Evolutionary conservation across 2,329 filamentous ascomycete genomes (phyloP), one percentile per base, ranked within the genome.

Genomic region (Ophiostoma populinum): DNA sequence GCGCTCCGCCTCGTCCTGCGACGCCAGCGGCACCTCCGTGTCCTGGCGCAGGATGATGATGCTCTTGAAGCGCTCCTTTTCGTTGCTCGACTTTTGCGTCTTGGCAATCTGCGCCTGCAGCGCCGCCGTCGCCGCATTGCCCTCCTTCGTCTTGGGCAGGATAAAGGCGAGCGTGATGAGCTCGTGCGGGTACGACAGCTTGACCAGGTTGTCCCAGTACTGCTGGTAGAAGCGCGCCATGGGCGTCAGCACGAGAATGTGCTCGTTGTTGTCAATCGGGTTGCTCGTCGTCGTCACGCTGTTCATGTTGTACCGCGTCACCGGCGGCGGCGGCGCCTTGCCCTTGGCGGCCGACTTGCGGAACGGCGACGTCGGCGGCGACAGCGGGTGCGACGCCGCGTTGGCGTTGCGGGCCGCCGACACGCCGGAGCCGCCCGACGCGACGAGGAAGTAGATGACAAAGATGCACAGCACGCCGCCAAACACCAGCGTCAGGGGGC

Each of bases 161-260:
- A 98, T 95, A 60, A 95, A 98, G 25, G 83, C 90, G 19, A 98
- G 65, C 1, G 83, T 92, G 51, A 98, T 92, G 43, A 95, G 71
- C 40, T 93, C 80, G 58, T 94, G 90, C 3, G 90, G 90, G 54
- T 95, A 98, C 49, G 59, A 68, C 37, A 98, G 67, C 51, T 72
- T 72, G 45, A 86, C 55, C 19, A 98, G 65, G 49, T 95, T 98
- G 54, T 92, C 78, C 87, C 90, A 98, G 62, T 95, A 98, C 46
- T 70, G 75, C 47, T 80, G 76, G 57, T 94, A 95, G 65, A 95
- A 98, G 42, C 81, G 74, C 21, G 83, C 80, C 58, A 98, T 75
- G 8, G 90, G 90, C 1, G 90, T 94, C 41, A 98, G 69, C 51
- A 98, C 80, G 37, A 98, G 74, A 40, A 98, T 67, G 34, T 77